Conservation (phyloP, 2,329 filamentous ascomycete genomes). For the Drechslera avenae region DNA sequence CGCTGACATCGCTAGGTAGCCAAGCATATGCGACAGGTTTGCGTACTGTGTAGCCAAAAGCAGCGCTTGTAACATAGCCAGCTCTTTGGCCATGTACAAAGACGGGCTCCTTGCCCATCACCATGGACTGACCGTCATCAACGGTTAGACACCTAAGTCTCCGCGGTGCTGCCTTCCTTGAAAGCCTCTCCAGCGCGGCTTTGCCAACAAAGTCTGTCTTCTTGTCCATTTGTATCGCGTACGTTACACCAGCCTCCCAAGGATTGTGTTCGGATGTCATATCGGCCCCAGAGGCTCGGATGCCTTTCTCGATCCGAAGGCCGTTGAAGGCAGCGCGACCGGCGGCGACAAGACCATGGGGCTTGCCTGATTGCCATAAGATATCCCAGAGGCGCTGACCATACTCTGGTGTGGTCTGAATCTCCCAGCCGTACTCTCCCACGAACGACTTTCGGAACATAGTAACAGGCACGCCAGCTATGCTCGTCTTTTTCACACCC, state of each 20-base stretch:
- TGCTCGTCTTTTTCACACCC: conserved; percentile 54
- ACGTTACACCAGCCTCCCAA: conserved; percentile 62
- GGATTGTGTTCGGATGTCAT: conserved; percentile 67
- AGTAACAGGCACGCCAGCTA: conserved; percentile 63
- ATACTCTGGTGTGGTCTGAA: conserved; percentile 64
- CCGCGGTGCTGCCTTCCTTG: conserved; percentile 43
- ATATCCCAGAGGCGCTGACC: conserved; percentile 65
- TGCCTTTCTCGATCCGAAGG: conserved; percentile 64
- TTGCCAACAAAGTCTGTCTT: conserved; percentile 58
- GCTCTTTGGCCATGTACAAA: conserved; percentile 54
- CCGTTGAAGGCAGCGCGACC: conserved; percentile 64
- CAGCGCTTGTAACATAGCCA: conserved; percentile 66
- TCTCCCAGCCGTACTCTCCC: conserved; percentile 67
- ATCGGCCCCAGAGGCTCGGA: conserved; percentile 62
- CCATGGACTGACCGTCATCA: conserved; percentile 61
- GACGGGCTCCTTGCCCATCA: conserved; percentile 67
- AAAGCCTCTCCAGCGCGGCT: conserved; percentile 53
- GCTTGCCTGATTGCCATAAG: conserved; percentile 60
- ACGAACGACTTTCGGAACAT: conserved; percentile 64
- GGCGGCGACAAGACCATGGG: conserved; percentile 62
- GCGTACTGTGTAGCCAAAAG: conserved; percentile 64
- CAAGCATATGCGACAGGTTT: conserved; percentile 66
- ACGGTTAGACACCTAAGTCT: conserved; percentile 59
- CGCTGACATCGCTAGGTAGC: conserved; percentile 54
- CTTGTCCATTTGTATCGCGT: conserved; percentile 57